These are phyloP conservation scores for Mayamaea pseudoterrestris DNA, from an alignment of 108 stramenopile genomes.

Conservation along the genomic window DNA sequence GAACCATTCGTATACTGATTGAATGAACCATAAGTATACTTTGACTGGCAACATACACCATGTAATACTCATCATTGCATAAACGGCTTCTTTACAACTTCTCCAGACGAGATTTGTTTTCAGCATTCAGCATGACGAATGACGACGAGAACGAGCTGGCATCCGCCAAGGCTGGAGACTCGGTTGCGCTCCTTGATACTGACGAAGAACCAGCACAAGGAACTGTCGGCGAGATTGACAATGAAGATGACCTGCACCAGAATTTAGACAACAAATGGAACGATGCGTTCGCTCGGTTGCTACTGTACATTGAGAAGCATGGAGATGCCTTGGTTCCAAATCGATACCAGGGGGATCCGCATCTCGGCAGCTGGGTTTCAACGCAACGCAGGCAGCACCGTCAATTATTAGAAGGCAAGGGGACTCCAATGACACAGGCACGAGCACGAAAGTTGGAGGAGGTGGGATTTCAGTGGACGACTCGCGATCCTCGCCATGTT, in stretches of 20 bases:
- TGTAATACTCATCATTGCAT: too few species aligned
- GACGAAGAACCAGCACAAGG: too few species aligned
- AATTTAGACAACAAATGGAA: conserved; percentile 5
- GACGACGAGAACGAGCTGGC: too few species aligned
- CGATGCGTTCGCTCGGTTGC: conserved; percentile 1
- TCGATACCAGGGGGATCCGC: conserved; percentile 21
- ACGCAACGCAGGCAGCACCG: conserved; percentile 13
- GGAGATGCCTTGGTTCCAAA: conserved; percentile 32
- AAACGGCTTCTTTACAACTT: too few species aligned
- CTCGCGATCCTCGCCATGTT: conserved; percentile 17
- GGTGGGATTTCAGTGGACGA: conserved; percentile 16
- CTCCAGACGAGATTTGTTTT: too few species aligned
- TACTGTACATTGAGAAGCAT: conserved; percentile 1
- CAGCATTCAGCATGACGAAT: too few species aligned
- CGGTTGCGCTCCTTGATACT: too few species aligned
- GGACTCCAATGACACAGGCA: conserved; percentile 16
- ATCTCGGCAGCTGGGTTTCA: conserved; percentile 25
- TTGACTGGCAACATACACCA: too few species aligned
- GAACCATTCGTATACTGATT: too few species aligned
- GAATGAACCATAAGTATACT: too few species aligned
- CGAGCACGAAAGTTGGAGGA: conserved; percentile 6
- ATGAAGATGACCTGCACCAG: not conserved
- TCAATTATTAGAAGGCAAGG: not conserved
- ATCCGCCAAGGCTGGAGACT: too few species aligned
- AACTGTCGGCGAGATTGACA: too few species aligned